Conservation (phyloP, 768 basidiomycete genomes). For the Russula emetica region DNA sequence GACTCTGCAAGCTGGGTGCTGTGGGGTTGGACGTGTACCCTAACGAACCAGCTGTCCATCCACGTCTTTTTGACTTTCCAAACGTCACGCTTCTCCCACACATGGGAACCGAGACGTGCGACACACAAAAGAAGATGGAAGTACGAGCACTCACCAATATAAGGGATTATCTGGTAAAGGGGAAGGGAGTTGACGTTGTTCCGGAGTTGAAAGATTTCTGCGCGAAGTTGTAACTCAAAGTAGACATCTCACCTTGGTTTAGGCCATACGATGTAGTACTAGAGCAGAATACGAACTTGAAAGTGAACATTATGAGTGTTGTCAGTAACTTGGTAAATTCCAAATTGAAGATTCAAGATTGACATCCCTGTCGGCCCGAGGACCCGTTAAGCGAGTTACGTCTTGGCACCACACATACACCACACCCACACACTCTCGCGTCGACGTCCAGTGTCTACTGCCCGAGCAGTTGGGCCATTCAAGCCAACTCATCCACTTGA, state of each 20-base stretch:
- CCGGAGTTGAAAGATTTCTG: slow-evolving; percentile 42
- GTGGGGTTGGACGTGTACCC: slow-evolving; percentile 87
- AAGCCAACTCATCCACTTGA: neutral
- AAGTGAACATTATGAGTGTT: no score
- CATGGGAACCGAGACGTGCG: slow-evolving; percentile 85
- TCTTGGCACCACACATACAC: neutral
- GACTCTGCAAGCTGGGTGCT: slow-evolving; percentile 53
- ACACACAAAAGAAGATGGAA: slow-evolving; percentile 80
- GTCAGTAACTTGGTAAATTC: no score
- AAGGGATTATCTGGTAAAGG: slow-evolving; percentile 60
- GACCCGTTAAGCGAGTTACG: no score
- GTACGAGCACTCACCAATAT: slow-evolving; percentile 77
- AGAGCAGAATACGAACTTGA: no score
- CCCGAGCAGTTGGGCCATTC: neutral
- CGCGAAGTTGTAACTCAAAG: slow-evolving; percentile 18
- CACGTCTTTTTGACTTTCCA: slow-evolving; percentile 72
- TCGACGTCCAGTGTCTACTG: neutral
- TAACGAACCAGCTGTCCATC: slow-evolving; percentile 76
- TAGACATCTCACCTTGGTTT: neutral
- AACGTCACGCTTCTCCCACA: slow-evolving; percentile 86
- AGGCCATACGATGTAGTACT: neutral
- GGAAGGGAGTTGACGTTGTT: slow-evolving; percentile 64
- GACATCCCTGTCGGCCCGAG: slow-evolving; percentile 9
- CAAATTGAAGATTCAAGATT: no score
- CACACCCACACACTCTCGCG: neutral